Percentiles rank a stretch among this genome's conserved stretches.
These are phyloP conservation scores for Claviceps arundinis DNA, from an alignment of 2,329 filamentous ascomycete genomes.

Conservation along the genomic window DNA sequence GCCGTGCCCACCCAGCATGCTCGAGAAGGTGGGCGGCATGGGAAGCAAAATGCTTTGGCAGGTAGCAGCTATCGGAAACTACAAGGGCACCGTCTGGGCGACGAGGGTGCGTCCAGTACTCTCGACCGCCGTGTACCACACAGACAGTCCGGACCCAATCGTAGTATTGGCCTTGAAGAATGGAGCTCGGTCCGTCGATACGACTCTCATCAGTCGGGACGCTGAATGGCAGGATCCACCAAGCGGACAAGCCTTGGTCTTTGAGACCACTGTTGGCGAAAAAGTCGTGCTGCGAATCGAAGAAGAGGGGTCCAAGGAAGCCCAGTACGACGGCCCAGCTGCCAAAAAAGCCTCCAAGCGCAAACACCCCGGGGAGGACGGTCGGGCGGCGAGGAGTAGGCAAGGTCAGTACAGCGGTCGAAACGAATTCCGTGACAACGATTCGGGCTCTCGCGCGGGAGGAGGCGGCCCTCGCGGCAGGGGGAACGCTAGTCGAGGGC, in stretches of 20 bases:
- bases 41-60: conserved; percentile 75
- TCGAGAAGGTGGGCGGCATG: conserved; percentile 77
- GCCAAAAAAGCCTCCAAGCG: conserved; percentile 48
- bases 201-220: conserved; percentile 49
- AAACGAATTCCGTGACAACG: conserved; percentile 27
- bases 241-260: conserved; percentile 55
- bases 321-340: conserved; percentile 49
- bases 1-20: conserved; percentile 55
- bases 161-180: conserved; percentile 73
- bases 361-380: conserved; percentile 39
- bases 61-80: conserved; percentile 60
- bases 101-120: conserved; percentile 64
- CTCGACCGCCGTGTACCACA: conserved; percentile 54
- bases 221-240: conserved; percentile 70
- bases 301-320: conserved; percentile 48
- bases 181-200: conserved; percentile 65
- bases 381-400: conserved; percentile 19
- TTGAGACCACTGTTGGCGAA: conserved; percentile 77
- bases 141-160: conserved; percentile 64
- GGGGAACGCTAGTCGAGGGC: conserved; percentile 24
- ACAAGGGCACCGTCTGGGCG: conserved; percentile 79
- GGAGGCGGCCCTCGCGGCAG: conserved; percentile 19
- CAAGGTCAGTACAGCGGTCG: conserved; percentile 24
- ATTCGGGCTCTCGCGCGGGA: conserved; percentile 22
- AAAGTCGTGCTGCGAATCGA: conserved; percentile 76